phyloP scores from a whole-genome alignment of 192 early-diverging fungal genomes.

The Podila clonocystis region DNA sequence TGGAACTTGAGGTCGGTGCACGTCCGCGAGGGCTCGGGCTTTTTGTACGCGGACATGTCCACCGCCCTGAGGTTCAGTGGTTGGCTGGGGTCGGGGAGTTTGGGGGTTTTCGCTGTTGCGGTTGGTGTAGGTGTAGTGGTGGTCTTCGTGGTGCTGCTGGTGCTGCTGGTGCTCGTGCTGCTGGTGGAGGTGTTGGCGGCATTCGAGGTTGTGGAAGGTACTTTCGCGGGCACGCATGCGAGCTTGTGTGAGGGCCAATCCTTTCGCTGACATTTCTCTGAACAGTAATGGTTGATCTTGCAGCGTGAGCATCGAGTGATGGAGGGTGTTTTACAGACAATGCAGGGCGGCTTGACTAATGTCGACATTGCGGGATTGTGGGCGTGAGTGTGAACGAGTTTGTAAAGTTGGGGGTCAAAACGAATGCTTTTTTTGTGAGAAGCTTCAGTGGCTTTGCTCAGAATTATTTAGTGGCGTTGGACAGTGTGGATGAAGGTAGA shows the following conservation, averaged over 20 bases:
- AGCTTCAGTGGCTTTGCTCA: neutral
- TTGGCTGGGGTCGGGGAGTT: conserved; percentile 32
- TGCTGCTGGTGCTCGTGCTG: neutral
- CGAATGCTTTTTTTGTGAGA: neutral
- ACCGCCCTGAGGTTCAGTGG: conserved; percentile 5
- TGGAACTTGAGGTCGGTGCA: conserved; percentile 52
- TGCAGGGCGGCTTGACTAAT: conserved; percentile 25
- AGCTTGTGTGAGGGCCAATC: conserved; percentile 48
- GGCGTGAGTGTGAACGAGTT: neutral
- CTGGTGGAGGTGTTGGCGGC: neutral
- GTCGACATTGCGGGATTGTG: neutral
- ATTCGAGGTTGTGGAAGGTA: neutral
- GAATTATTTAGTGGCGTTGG: neutral
- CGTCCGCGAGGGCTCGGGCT: conserved; percentile 9
- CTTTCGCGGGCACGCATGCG: conserved; percentile 27
- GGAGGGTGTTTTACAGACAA: conserved; percentile 39
- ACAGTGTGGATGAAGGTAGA: neutral
- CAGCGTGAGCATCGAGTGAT: conserved; percentile 43
- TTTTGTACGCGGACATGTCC: conserved; percentile 7
- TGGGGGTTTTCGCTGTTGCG: neutral
- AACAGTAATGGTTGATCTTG: conserved; percentile 46
- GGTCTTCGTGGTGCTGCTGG: neutral
- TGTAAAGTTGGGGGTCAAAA: neutral
- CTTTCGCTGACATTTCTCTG: conserved; percentile 31
- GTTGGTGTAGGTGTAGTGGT: neutral